These are phyloP conservation scores for Spathaspora girioi DNA, from an alignment of 805 yeast species.

Conservation along the genomic window DNA sequence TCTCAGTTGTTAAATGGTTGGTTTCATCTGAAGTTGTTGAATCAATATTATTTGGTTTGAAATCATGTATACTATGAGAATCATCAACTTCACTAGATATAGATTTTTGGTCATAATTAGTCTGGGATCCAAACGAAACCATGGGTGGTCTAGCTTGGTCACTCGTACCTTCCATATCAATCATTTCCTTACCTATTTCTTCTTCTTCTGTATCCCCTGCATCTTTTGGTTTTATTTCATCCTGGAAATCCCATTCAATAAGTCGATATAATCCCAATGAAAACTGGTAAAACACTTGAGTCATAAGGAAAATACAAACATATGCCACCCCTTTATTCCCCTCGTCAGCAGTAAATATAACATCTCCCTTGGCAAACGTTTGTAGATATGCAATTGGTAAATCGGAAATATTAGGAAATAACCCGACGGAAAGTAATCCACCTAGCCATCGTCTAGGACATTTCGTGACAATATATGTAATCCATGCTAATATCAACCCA, in stretches of 20 bases:
- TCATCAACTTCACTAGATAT: not conserved
- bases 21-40: not conserved
- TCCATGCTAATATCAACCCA: constrained; percentile 46
- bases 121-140: too few species aligned
- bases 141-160: too few species aligned
- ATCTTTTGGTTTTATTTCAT: constrained; percentile 20
- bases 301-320: constrained; percentile 70
- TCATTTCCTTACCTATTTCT: not conserved
- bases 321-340: constrained; percentile 80
- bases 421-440: constrained; percentile 67
- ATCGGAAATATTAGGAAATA: constrained; percentile 78
- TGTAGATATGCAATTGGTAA: constrained; percentile 81
- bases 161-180: not conserved
- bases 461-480: constrained; percentile 45
- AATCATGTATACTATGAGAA: not conserved
- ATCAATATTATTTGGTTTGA: not conserved
- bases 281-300: constrained; percentile 66
- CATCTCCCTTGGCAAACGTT: constrained; percentile 61
- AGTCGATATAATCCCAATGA: constrained; percentile 72
- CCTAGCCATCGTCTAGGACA: constrained; percentile 75
- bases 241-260: constrained; percentile 66
- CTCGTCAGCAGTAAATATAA: constrained; percentile 51
- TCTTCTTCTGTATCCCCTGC: constrained; percentile 13
- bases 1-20: not conserved
- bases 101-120: not conserved